Conservation (phyloP, 768 basidiomycete species). For the Leccinum pellstonianum region DNA sequence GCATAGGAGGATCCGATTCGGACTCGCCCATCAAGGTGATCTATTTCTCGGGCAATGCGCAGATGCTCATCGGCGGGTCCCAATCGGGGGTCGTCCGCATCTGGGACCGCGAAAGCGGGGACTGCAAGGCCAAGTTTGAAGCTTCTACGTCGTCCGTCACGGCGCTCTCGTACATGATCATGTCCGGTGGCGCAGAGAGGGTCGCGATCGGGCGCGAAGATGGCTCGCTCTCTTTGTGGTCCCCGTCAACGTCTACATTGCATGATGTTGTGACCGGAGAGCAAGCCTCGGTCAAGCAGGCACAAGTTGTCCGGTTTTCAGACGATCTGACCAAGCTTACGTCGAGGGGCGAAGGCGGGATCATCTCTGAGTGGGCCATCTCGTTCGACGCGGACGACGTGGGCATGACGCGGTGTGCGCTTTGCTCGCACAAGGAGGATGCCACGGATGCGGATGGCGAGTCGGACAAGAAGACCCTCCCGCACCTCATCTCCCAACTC, state of each 20-base stretch:
- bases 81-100: conserved; percentile 12
- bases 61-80: conserved; percentile 22
- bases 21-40: neutral
- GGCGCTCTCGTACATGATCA: conserved; percentile 11
- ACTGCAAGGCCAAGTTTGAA: conserved; percentile 9
- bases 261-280: conserved; percentile 7
- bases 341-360: conserved; percentile 5
- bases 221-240: conserved; percentile 19
- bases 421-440: neutral
- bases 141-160: conserved; percentile 14
- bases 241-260: conserved; percentile 11
- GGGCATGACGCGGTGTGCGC: neutral
- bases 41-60: conserved; percentile 18
- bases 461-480: neutral
- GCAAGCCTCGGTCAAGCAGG: conserved; percentile 2
- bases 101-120: conserved; percentile 21
- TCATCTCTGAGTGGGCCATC: conserved; percentile 7
- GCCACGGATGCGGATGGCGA: neutral
- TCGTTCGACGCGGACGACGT: conserved; percentile 2
- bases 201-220: conserved; percentile 22
- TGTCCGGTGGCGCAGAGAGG: neutral
- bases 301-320: conserved; percentile 12
- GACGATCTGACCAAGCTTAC: conserved; percentile 4
- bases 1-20: neutral
- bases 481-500: too few species aligned